Evolutionary conservation across 345 rosid genomes (phyloP).

Genomic region (Arabidopsis suecica): DNA sequence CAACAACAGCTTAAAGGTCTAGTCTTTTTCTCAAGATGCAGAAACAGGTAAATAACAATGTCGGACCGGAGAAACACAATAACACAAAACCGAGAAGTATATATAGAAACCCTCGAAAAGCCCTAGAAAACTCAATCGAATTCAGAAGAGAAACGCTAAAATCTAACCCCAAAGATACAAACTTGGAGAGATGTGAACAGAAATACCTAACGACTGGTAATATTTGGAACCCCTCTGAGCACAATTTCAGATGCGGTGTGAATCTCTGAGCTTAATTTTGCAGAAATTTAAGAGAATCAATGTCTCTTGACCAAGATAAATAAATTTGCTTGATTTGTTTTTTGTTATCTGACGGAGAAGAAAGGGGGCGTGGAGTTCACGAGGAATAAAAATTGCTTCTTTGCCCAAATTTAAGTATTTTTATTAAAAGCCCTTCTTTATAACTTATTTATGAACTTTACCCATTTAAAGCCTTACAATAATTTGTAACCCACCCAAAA

Average conservation of each 20-base stretch:
- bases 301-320: conserved; percentile 18
- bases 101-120: conserved; percentile 8
- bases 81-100: background rate
- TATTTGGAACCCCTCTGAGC: background rate
- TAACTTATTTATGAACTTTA: conserved; percentile 4
- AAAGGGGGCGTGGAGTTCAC: conserved; percentile 36
- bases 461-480: background rate
- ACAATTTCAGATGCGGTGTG: conserved; percentile 11
- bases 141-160: conserved; percentile 11
- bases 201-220: conserved; percentile 2
- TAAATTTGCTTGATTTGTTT: conserved; percentile 28
- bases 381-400: conserved; percentile 34
- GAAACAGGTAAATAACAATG: conserved; percentile 30
- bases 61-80: background rate
- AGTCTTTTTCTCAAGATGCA: conserved; percentile 21
- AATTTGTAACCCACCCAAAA: conserved; percentile 2
- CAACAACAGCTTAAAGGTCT: conserved; percentile 29
- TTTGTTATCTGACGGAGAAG: conserved; percentile 30
- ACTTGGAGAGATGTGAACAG: conserved; percentile 25
- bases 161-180: background rate
- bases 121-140: conserved; percentile 21
- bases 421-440: background rate
- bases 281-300: conserved; percentile 24
- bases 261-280: conserved; percentile 25
- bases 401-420: conserved; percentile 21